These are phyloP conservation scores for Nakazawaea sp. DNA, from an alignment of 805 yeast species.

Conservation along the genomic window DNA sequence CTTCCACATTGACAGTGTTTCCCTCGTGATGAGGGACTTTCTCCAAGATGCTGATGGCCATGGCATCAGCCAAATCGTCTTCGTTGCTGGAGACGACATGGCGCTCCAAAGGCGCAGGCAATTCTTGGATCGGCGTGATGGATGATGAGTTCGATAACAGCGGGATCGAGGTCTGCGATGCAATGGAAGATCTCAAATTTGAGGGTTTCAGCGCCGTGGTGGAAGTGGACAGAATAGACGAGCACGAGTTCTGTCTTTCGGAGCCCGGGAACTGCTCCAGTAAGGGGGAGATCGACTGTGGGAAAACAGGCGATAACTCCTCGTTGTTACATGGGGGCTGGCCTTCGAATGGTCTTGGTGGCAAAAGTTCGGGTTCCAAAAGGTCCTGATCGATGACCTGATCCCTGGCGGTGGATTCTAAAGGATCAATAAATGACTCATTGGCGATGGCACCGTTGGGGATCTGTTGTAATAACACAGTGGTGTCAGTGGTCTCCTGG, in stretches of 20 bases:
- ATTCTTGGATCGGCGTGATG: background rate
- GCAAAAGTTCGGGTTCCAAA: constrained; percentile 1
- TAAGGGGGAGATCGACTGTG: constrained; percentile 6
- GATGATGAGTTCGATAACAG: background rate
- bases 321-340: constrained; percentile 9
- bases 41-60: constrained; percentile 14
- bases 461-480: background rate
- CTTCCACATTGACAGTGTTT: constrained; percentile 5
- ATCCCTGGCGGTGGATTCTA: background rate
- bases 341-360: constrained; percentile 7
- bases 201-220: background rate
- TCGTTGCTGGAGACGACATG: constrained; percentile 1
- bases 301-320: constrained; percentile 7
- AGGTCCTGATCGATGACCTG: background rate
- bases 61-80: constrained; percentile 14
- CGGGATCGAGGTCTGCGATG: constrained; percentile 1
- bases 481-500: constrained; percentile 5
- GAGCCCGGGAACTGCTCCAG: background rate
- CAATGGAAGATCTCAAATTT: constrained; percentile 1
- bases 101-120: background rate
- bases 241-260: constrained; percentile 4
- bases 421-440: background rate
- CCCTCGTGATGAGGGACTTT: constrained; percentile 10
- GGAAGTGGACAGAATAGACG: background rate
- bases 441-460: too few relatives aligned